A percentile compares a stretch with the other conserved stretches of the same genome.
phyloP scores from a whole-genome alignment of 495 filamentous ascomycete species.

The Tuber calosporum region DNA sequence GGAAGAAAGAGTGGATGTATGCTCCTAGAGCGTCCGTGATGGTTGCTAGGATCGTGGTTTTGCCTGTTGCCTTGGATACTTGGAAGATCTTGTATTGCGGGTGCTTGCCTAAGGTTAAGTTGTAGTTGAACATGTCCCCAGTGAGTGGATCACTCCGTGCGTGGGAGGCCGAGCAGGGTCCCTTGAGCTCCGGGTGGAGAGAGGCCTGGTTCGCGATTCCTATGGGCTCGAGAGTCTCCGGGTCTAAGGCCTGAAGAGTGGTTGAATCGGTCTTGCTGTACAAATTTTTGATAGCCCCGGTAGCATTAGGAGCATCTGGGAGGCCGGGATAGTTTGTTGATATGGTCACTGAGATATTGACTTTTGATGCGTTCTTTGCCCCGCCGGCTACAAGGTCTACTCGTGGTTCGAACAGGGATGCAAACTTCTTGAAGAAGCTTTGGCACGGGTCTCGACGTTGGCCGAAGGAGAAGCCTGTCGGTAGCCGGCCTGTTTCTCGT shows the following conservation, averaged over 20 bases:
- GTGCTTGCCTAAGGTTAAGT: constrained; percentile 50
- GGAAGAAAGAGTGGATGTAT: constrained; percentile 68
- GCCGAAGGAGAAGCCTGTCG: constrained; percentile 51
- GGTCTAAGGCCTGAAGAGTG: constrained; percentile 55
- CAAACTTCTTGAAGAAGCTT: constrained; percentile 59
- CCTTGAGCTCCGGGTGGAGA: constrained; percentile 61
- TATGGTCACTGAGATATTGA: constrained; percentile 57
- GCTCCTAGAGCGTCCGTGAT: constrained; percentile 51
- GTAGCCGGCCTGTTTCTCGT: constrained; percentile 48
- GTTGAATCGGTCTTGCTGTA: constrained; percentile 57
- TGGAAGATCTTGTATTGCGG: constrained; percentile 61
- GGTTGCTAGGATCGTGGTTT: constrained; percentile 63
- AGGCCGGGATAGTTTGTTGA: constrained; percentile 54
- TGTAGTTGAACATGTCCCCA: constrained; percentile 73
- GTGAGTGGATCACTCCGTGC: constrained; percentile 62
- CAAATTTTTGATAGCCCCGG: constrained; percentile 46
- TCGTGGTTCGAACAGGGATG: constrained; percentile 46
- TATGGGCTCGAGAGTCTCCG: constrained; percentile 63
- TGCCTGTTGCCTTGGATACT: constrained; percentile 53
- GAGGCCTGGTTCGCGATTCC: constrained; percentile 51
- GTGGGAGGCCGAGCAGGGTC: constrained; percentile 58
- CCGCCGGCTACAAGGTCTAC: constrained; percentile 18
- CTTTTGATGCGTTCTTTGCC: constrained; percentile 34
- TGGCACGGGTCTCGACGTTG: constrained; percentile 62
- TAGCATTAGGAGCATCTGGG: constrained; percentile 24